Evolutionary conservation across 495 filamentous ascomycete species (phyloP), one percentile per base, ranked within the genome.

Genomic region (Tuber umbilicatum): DNA sequence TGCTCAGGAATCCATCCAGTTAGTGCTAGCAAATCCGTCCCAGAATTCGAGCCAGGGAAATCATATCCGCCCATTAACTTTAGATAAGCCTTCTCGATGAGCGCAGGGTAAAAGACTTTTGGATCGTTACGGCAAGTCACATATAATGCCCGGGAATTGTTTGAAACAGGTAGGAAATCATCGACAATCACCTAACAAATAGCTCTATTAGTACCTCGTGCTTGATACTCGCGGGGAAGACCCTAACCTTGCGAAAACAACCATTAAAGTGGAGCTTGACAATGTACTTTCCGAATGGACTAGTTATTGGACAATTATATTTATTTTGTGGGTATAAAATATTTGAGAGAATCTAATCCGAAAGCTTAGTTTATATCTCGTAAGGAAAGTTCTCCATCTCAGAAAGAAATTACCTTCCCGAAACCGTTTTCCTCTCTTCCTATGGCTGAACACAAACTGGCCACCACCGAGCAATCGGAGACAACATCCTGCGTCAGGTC

Each of bases 1-100:
- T 99, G 95, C 83, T 99, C 94, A 0, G 95, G 95, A 73, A 99
- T 93, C 95, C 95, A 99, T 41, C 94, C 94, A 2, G 91, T 96
- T 70, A 99, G 83, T 19, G 94, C 90, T 85, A 92, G 92, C 3
- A 99, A 84, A 82, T 99, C 95, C 9, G 94, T 97, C 2, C 92
- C 94, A 4, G 94, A 97, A 82, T 99, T 97, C 79, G 94, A 97
- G n/a, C 95, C 95, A 2, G 95, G 95, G 78, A 99, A 98, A 77
- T 98, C 93, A 83, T 99, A 99, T 43, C 95, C 96, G 43, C 96
- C 96, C 35, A 93, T 88, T 12, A 98, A 88, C 84, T 98, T 99
- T n/a, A 99, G 85, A 76, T 98, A 99, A 5, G 95, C 95, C 81
- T 99, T 99, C 83, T 99, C 95, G 45, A 97, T 85, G 40, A 99